phyloP scores from a whole-genome alignment of 1,139 yeast species.

The Blastobotrys serpentis region DNA sequence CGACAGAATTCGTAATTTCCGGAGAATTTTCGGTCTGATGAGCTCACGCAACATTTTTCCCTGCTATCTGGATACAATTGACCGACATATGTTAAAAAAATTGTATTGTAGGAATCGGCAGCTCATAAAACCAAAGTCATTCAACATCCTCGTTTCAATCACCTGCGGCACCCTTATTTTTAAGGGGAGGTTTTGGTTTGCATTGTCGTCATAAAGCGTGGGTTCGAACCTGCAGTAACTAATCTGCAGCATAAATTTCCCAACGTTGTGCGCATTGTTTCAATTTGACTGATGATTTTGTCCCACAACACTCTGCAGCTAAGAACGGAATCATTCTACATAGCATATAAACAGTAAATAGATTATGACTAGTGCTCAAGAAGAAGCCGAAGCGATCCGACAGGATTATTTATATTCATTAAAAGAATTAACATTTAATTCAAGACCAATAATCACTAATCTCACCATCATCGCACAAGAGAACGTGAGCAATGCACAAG shows the following conservation, averaged over 20 bases:
- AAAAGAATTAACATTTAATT: constrained; percentile 78
- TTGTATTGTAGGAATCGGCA: too few species aligned
- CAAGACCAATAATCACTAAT: constrained; percentile 83
- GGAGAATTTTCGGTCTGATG: too few species aligned
- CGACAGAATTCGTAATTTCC: too few species aligned
- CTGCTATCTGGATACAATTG: too few species aligned
- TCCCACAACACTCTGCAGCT: too few species aligned
- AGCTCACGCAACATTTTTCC: too few species aligned
- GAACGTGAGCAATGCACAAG: constrained; percentile 70
- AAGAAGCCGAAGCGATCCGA: constrained; percentile 46
- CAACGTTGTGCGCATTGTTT: background rate
- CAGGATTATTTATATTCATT: constrained; percentile 67
- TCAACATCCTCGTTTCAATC: too few species aligned
- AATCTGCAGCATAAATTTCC: background rate
- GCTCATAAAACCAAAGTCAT: too few species aligned
- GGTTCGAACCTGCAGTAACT: background rate
- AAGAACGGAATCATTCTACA: too few species aligned
- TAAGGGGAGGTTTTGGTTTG: too few species aligned
- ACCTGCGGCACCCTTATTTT: too few species aligned
- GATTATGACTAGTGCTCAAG: constrained; percentile 22
- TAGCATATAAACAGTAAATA: constrained; percentile 5
- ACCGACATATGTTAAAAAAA: too few species aligned
- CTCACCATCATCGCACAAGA: constrained; percentile 89
- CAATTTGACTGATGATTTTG: background rate
- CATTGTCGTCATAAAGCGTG: background rate